Base-by-base conservation (phyloP, 164 flowering plant genomes). In the Buxus sempervirens region DNA sequence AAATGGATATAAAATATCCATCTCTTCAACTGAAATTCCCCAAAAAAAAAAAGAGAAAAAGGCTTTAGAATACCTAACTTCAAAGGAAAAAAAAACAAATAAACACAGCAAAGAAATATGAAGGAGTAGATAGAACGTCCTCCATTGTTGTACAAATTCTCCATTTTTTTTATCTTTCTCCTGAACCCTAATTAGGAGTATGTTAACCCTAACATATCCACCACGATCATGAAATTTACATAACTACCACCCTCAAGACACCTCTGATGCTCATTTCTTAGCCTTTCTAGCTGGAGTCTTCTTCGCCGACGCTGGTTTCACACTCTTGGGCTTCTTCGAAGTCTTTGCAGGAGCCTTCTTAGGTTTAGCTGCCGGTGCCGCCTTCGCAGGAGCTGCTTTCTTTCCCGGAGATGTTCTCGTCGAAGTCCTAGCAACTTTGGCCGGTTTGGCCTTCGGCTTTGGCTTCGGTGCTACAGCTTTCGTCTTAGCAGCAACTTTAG, bases 301-400 rank as follows among this genome's bases (percentile, higher is more conserved):
- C 51, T 45, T 45, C 14, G 51, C 51, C 22, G 65, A 78, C 69
- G 84, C 80, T 19, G 81, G 67, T 71, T 82, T 82, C 24, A 73
- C 55, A 32, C 69, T 70, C 74, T 77, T 77, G 23, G 80, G 81
- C 79, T 76, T 74, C 75, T 72, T 75, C 42, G 56, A 63, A 28
- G 59, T 26, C 60, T 63, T 68, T 60, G 68, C 69, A 10, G 57
- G 58, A 9, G 21, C 38, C 15, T 60, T 58, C 56, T 59, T 45
- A 4, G 51, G 51, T 15, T 45, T 45, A 5, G 51, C 51, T 5
- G 18, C 13, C 51, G 51, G 16, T 45, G 14, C 18, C 18, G 51
- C 10, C 62, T 73, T 73, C 13, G 68, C 41, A 7, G 73, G 38
- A 1, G 62, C 59, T 21, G 63, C 64, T 42, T 72, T 71, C 75